phyloP scores from a whole-genome alignment of 352 stramenopile genomes.

The Globisporangium nagaii region DNA sequence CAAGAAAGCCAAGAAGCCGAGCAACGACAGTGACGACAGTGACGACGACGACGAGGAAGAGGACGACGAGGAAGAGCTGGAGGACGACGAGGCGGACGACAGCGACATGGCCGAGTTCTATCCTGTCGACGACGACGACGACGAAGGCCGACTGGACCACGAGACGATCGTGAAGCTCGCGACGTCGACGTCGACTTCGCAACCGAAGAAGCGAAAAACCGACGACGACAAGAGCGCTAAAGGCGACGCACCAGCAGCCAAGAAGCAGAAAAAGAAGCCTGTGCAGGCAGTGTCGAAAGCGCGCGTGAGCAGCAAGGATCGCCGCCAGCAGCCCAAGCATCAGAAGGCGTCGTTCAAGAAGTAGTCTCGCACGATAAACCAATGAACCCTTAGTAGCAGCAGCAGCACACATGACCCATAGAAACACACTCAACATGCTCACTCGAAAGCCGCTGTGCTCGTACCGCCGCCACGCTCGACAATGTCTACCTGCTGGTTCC shows the following conservation, averaged over 20 bases:
- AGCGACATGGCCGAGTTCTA: conserved; percentile 66
- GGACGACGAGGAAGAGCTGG: conserved; percentile 13
- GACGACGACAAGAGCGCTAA: not conserved
- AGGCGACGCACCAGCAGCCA: not conserved
- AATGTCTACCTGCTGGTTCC: too few relatives aligned
- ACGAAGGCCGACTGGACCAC: conserved; percentile 20
- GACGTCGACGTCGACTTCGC: too few relatives aligned
- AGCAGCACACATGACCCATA: too few relatives aligned
- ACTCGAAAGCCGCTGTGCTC: too few relatives aligned
- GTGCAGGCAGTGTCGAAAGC: not conserved
- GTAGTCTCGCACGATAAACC: too few relatives aligned
- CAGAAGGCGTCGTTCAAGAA: conserved; percentile 9
- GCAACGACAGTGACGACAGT: conserved; percentile 9
- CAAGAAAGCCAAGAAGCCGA: conserved; percentile 12
- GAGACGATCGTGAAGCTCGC: conserved; percentile 11
- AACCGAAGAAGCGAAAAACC: conserved; percentile 13
- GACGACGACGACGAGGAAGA: conserved; percentile 17
- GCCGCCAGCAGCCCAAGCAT: conserved; percentile 9
- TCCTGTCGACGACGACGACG: conserved; percentile 41
- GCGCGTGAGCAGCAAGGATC: conserved; percentile 18
- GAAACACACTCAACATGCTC: too few relatives aligned
- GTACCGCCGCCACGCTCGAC: too few relatives aligned
- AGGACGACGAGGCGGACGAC: conserved; percentile 15
- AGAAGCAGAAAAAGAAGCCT: conserved; percentile 15
- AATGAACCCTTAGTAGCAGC: too few relatives aligned